phyloP scores from a whole-genome alignment of 2,329 filamentous ascomycete species.

The Alternaria burnsii region DNA sequence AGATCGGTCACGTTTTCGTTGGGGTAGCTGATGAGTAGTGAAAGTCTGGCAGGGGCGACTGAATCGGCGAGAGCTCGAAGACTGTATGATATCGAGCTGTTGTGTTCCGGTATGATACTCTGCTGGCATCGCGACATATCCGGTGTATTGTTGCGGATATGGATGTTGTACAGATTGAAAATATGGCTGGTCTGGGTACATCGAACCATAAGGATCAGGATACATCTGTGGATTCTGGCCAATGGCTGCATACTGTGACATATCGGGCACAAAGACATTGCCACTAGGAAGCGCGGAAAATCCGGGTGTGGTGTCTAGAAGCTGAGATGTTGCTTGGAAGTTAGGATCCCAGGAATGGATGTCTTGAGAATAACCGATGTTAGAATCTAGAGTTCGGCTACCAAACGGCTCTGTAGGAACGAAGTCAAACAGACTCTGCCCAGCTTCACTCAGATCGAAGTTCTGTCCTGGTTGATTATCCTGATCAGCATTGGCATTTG shows the following conservation, averaged over 20 bases:
- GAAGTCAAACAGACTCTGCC: not conserved
- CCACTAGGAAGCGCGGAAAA: constrained; percentile 15
- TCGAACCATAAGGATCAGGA: constrained; percentile 8
- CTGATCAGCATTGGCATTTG: not conserved
- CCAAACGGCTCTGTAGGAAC: not conserved
- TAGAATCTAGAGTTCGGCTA: not conserved
- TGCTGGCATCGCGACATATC: constrained; percentile 4
- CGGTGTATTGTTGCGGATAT: constrained; percentile 3
- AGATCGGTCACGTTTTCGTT: constrained; percentile 10
- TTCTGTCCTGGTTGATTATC: not conserved
- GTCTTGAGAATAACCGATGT: not conserved
- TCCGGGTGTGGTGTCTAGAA: constrained; percentile 9
- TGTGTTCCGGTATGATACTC: not conserved
- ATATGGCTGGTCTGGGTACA: constrained; percentile 9
- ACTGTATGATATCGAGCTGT: not conserved
- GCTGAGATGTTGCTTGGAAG: not conserved
- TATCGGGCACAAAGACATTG: not conserved
- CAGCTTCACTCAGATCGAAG: not conserved
- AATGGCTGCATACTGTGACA: not conserved
- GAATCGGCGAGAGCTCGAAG: not conserved
- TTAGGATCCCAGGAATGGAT: not conserved
- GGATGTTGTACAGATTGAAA: not conserved
- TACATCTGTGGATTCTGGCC: constrained; percentile 3
- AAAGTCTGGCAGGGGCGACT: not conserved
- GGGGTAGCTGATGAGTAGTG: not conserved